Conservation (phyloP, 371 early-diverging fungal species). For the Encephalitozoon hellem region DNA sequence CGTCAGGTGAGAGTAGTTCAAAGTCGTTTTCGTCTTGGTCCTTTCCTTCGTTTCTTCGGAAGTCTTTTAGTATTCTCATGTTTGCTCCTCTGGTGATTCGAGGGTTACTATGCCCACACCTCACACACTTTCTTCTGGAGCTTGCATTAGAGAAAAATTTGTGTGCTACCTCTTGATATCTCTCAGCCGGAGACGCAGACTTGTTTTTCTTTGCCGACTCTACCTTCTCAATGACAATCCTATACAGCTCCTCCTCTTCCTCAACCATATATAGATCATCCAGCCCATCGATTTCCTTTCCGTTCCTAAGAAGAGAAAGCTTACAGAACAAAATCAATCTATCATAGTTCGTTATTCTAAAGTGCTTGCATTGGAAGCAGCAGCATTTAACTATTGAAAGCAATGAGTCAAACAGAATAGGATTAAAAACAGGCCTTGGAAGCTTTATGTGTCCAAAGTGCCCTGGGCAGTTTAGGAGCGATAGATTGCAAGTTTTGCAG, state of each 20-base stretch:
- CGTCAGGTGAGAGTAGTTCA: slow-evolving; percentile 7
- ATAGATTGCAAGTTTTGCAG: slow-evolving; percentile 56
- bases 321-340: slow-evolving; percentile 17
- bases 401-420: slow-evolving; percentile 76
- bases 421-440: slow-evolving; percentile 63
- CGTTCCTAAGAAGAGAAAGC: slow-evolving; percentile 33
- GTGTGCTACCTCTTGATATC: slow-evolving; percentile 11
- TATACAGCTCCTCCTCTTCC: slow-evolving; percentile 16
- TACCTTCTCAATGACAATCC: not conserved
- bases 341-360: slow-evolving; percentile 64
- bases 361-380: slow-evolving; percentile 79
- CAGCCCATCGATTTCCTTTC: not conserved
- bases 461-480: slow-evolving; percentile 56
- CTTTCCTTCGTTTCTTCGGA: not conserved
- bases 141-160: not conserved
- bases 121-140: slow-evolving; percentile 28
- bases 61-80: slow-evolving; percentile 15
- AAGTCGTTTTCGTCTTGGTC: not conserved
- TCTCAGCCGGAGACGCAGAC: not conserved
- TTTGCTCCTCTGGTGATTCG: slow-evolving; percentile 9
- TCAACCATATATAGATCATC: slow-evolving; percentile 13
- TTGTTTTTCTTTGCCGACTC: not conserved
- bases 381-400: slow-evolving; percentile 71
- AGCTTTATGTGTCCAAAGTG: slow-evolving; percentile 61
- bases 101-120: slow-evolving; percentile 42